Conservation (phyloP, 2,329 filamentous ascomycete species). For the Fusarium sp. region DNA sequence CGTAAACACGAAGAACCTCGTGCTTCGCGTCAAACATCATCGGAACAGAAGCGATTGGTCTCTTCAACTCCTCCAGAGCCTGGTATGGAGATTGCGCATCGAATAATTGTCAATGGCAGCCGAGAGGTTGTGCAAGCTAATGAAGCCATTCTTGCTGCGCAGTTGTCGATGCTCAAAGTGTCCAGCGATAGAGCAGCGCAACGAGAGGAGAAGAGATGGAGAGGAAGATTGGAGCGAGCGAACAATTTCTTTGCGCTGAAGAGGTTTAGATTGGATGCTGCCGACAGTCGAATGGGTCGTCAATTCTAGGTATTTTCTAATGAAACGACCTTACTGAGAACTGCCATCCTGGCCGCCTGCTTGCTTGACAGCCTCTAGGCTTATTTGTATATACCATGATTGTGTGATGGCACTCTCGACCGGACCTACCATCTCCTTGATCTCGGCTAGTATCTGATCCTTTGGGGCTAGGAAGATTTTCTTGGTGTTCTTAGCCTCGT, state of each 20-base stretch:
- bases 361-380: no score
- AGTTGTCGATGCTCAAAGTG: not conserved
- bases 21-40: accelerated
- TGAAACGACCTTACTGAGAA: no score
- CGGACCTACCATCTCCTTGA: no score
- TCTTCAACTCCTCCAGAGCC: accelerated
- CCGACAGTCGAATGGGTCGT: not conserved
- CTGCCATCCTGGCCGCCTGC: no score
- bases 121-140: not conserved
- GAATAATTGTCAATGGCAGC: not conserved
- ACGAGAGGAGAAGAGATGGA: not conserved
- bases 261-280: not conserved
- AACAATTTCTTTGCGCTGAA: conserved; percentile 11
- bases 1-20: not conserved
- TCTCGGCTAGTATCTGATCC: no score
- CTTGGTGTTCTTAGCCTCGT: not conserved
- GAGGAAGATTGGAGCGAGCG: not conserved
- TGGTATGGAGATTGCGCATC: not conserved
- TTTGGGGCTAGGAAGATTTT: no score
- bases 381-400: no score
- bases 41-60: accelerated
- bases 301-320: not conserved
- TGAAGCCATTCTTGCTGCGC: not conserved
- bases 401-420: no score
- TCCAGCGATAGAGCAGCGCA: not conserved